Evolutionary conservation across 2,329 filamentous ascomycete species (phyloP), one percentile per base, ranked within the genome.

Genomic region (Tricladium varicosporioides): DNA sequence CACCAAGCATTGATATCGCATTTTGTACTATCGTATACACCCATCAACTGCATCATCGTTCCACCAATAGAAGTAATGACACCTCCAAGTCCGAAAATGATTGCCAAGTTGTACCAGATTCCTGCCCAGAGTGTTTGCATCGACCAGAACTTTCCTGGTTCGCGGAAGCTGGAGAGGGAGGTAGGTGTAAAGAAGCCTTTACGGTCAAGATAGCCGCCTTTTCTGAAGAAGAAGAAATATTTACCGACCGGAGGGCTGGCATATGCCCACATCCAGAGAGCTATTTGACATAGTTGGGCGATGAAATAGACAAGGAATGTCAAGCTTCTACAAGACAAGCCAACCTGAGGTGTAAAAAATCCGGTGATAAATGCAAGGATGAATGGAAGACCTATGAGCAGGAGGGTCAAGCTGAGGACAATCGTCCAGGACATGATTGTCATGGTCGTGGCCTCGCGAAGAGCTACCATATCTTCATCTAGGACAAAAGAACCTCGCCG

Each of bases 281-380:
- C 11, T 7, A 73, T 67, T 57, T 70, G 68, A 49, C 62, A 61
- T 1, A 70, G 57, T 58, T 74, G 72, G 32, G 62, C 65, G 19
- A 69, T 60, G 18, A 64, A 65, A 48, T 73, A 73, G 18, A 72
- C 51, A 1, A 72, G 62, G 44, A 71, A 70, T 5, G 69, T 72
- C 33, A 73, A 50, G 48, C 62, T 70, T 1, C 72, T 67, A 48
- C 71, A 73, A 9, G 67, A 68, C 2, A 73, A 57, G 7, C 71
- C 70, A 1, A 65, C 60, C 19, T 63, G 60, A 1, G 71, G 71
- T 40, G 71, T 73, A 55, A 68, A 68, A 43, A 69, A 73, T 10
- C 69, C 70, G 3, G 67, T 68, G 10, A 73, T 53, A 50, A 72
- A 71, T 5, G 70, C 70, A 16, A 74, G 64, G 14, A 60, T 46